A percentile compares a stretch with the other conserved stretches of the same genome.
Conservation (phyloP, 148 eudicot genomes). For the Arbutus unedo region DNA sequence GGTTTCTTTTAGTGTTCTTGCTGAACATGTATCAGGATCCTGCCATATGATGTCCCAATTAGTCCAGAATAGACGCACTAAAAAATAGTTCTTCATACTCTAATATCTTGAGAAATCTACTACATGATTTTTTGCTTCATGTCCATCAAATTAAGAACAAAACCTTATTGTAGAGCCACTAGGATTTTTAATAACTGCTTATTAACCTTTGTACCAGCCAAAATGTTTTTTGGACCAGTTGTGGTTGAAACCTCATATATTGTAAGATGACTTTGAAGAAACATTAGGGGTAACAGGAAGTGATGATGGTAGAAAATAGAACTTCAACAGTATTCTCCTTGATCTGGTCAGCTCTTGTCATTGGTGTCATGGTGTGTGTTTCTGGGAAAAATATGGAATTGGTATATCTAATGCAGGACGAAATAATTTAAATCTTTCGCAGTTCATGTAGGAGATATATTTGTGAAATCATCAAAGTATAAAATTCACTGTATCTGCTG, state of each 20-base stretch:
- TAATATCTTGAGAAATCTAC: background rate
- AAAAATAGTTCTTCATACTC: background rate
- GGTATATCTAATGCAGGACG: slow-evolving; percentile 1
- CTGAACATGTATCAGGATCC: background rate
- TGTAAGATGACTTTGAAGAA: background rate
- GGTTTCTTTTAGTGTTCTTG: background rate
- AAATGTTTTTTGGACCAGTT: background rate
- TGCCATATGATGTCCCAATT: background rate
- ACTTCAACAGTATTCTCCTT: too few relatives aligned
- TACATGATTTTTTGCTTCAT: background rate
- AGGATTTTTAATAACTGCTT: background rate
- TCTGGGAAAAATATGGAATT: background rate
- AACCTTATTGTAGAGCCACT: background rate
- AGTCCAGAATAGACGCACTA: background rate
- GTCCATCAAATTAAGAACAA: background rate
- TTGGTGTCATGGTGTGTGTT: slow-evolving; percentile 7
- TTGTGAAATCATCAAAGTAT: background rate
- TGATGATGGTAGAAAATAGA: too few relatives aligned
- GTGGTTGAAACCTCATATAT: background rate
- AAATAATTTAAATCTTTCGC: background rate
- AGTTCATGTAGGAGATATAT: background rate
- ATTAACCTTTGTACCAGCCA: background rate
- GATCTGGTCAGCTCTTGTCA: background rate
- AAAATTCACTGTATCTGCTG: background rate
- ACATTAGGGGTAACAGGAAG: background rate